Base-by-base conservation (phyloP, 371 early-diverging fungal species). In the Mucor saturninus region DNA sequence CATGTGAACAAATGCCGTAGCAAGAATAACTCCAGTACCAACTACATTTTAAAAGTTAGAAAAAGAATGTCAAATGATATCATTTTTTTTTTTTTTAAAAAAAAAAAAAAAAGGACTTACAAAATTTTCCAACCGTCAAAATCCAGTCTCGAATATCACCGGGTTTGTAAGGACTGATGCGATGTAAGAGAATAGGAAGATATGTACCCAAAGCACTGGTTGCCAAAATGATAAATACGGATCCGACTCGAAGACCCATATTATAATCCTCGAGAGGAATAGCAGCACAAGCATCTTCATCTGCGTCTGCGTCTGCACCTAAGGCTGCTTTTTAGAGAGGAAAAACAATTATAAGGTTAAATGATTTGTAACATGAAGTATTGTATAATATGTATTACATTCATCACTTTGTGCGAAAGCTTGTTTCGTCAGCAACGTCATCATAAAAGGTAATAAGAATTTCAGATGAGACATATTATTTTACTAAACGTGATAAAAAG, bases 1-100 rank as follows among this genome's bases (percentile, higher is more conserved):
- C 75, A 82, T 76, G 56, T 82, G 83, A 31, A 82, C 67, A 51
- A 77, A 82, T 3, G 80, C 83, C 8, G 79, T 79, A 1, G 83
- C 73, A 13, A 82, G 51, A 42, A 82, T 76, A 5, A 81, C 75
- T 49, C 81, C 81, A 6, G 76, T 76, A 29, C 81, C 81, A 46
- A 79, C 77, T 74, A 67, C 54, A 8, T 21, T 49, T 13, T 11
- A 56, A 14, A 8, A 35, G 29, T 50, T n/a, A 43, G 38, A 38
- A 14, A 14, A 21, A 21, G 21, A 21, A 21, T 45, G 45, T 32
- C 28, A 31, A 26, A 31, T 55, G 28, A 8, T 35, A 35, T 35
- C n/a, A 14, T 15, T 43, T 43, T 43, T 43, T 43, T 43, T 43
- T 14, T 6, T n/a, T n/a, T n/a, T n/a, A n/a, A n/a, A 35, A 35